phyloP scores from a whole-genome alignment of 768 basidiomycete species.

The Termitomyces eurrhizus region DNA sequence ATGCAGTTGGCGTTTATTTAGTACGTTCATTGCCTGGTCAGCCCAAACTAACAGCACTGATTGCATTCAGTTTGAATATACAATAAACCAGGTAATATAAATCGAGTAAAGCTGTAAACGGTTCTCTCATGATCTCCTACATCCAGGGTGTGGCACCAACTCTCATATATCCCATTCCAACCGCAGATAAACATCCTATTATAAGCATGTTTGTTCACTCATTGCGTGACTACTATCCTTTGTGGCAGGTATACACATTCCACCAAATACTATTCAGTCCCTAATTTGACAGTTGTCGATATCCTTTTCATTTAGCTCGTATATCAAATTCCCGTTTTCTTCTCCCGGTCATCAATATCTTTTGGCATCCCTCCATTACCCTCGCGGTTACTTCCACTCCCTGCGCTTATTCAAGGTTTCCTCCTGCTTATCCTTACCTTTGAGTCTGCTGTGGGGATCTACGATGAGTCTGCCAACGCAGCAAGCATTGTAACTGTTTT shows the following conservation, averaged over 20 bases:
- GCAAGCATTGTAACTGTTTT: conserved; percentile 57
- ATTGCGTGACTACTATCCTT: conserved; percentile 91
- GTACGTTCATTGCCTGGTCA: conserved; percentile 26
- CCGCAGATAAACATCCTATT: conserved; percentile 50
- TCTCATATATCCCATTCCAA: conserved; percentile 84
- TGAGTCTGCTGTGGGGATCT: conserved; percentile 58
- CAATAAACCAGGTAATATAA: conserved; percentile 71
- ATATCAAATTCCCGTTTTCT: conserved; percentile 60
- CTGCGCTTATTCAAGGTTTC: conserved; percentile 58
- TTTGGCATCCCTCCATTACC: conserved; percentile 74
- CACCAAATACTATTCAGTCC: conserved; percentile 10
- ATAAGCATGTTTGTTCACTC: conserved; percentile 78
- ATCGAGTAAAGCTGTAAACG: background rate
- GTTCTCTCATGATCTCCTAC: background rate
- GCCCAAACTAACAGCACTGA: background rate
- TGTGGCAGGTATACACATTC: conserved; percentile 69
- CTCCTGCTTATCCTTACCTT: conserved; percentile 53
- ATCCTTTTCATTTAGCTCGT: conserved; percentile 41
- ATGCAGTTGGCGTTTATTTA: conserved; percentile 38
- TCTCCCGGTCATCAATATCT: conserved; percentile 79
- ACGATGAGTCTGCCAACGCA: conserved; percentile 36
- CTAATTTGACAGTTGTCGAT: background rate
- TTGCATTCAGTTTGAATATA: conserved; percentile 72
- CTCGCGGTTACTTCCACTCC: conserved; percentile 52
- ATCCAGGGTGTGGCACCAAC: conserved; percentile 83